phyloP scores from a whole-genome alignment of 2,329 filamentous ascomycete species.

The Stagonosporopsis vannaccii region DNA sequence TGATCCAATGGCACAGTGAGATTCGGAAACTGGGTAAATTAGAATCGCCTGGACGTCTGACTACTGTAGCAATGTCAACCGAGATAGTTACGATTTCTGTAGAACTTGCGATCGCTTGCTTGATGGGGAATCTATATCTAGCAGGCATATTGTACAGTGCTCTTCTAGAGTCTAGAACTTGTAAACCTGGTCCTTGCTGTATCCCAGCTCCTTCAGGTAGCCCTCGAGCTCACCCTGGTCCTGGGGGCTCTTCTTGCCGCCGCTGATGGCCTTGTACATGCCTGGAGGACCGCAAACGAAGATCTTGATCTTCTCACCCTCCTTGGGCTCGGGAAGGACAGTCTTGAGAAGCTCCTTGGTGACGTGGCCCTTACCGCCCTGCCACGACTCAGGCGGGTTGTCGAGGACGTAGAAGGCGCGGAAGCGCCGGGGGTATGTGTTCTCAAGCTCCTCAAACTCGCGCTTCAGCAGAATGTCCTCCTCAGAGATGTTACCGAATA shows the following conservation, averaged over 20 bases:
- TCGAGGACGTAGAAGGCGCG: conserved; percentile 93
- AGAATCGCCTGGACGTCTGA: too few relatives aligned
- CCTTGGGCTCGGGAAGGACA: conserved; percentile 90
- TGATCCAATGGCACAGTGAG: too few relatives aligned
- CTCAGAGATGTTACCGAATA: conserved; percentile 90
- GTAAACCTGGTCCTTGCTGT: conserved; percentile 88
- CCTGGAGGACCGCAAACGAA: conserved; percentile 95
- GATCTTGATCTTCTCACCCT: conserved; percentile 85
- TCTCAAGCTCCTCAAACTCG: conserved; percentile 86
- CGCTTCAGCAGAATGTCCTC: conserved; percentile 90
- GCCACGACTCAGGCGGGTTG: conserved; percentile 80
- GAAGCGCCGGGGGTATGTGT: conserved; percentile 94
- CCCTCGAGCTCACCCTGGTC: conserved; percentile 93
- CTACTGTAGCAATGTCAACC: too few relatives aligned
- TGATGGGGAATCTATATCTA: conserved; percentile 19
- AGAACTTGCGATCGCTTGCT: conserved; percentile 6
- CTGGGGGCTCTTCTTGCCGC: conserved; percentile 85
- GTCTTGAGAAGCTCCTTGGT: conserved; percentile 94
- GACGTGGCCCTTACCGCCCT: conserved; percentile 79
- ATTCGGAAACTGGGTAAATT: too few relatives aligned
- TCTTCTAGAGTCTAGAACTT: conserved; percentile 61
- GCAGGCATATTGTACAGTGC: conserved; percentile 34
- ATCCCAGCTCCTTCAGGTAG: conserved; percentile 83
- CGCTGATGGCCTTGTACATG: conserved; percentile 92
- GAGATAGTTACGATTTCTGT: too few relatives aligned